Base-by-base conservation (phyloP, 1,284 basidiomycete genomes). In the Exsudoporus floridanus region DNA sequence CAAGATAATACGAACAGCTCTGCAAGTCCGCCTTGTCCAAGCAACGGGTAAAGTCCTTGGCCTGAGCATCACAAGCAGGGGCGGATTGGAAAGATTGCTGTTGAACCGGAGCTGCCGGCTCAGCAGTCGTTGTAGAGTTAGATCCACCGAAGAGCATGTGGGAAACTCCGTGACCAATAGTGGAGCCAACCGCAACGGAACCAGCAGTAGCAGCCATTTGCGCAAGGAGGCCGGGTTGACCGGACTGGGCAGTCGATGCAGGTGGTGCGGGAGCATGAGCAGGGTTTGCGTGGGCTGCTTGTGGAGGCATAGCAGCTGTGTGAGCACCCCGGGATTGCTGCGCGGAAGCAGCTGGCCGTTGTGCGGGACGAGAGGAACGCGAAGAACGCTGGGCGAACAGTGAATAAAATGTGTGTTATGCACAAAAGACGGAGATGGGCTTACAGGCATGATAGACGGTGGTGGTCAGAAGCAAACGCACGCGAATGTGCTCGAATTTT, bases 151-250 rank as follows among this genome's bases (percentile, higher is more conserved):
- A 94, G 52, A 94, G 80, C 88, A 94, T 91, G 70, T 71, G 80
- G 45, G 88, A 91, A 56, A 94, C 67, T 34, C 91, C 92, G 64
- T 94, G 91, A 43, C 92, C 91, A 56, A 94, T 80, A 46, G 85
- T 84, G 14, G 89, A 92, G 39, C 91, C 91, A 47, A 91, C 77
- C 7, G 92, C 92, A 37, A 94, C 92, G 56, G 88, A 90, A 50
- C 90, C 91, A 27, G 90, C 91, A 7, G 92, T 94, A 14, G 91
- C 90, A 49, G 91, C 92, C 90, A 94, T 94, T 69, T 89, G 86
- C 0, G 81, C 76, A 16, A 92, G 53, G 77, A 92, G 76, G 7
- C 89, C 88, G 0, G 88, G 88, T 46, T 71, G 65, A 67, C 36
- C 71, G 52, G 55, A 72, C 63, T 68, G 64, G 23, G 62, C 41